Evolutionary conservation across 192 early-diverging fungal species (phyloP), one percentile per base, ranked within the genome.

Genomic region (Coemansia sp.): DNA sequence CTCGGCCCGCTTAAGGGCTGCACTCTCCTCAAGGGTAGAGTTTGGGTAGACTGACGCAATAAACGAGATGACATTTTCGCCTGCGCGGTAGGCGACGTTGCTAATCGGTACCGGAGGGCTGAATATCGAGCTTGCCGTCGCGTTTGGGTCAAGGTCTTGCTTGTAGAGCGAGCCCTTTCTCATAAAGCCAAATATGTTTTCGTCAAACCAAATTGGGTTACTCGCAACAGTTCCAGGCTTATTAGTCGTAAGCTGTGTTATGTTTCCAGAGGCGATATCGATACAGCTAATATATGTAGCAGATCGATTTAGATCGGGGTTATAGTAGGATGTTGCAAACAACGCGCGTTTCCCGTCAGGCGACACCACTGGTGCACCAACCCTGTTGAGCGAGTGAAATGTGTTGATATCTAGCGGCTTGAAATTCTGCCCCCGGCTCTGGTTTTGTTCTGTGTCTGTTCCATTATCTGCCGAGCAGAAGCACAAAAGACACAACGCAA

Each of bases 11-110:
- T 86, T 83, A 29, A 76, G 71, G 13, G 70, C 63, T 44, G 74
- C 81, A 30, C 85, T 77, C 13, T 75, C 82, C 19, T 82, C 68
- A 28, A 89, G 60, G 7, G 84, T 68, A 2, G 74, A 27, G 27
- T 62, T 65, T 1, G 64, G 68, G n/a, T 67, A 67, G 7, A 70
- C 57, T 19, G 62, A 64, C 11, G 66, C 72, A 34, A 65, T 50
- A 33, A 68, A 64, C 23, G 62, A 50, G 23, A 75, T 29, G 8
- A 64, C 38, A 13, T 34, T 55, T 6, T 30, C 31, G 23, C 59
- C 56, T 13, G 67, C 54, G 14, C 55, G 38, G 50, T 66, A 69
- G 6, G 53, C 30, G 14, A 65, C 47, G 2, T 37, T 61, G 59
- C 63, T 59, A 34, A 75, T 65, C 0, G 62, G 25, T 2, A 61